Evolutionary conservation across 2,329 filamentous ascomycete species (phyloP).

Genomic region (Diaporthe vaccinii): DNA sequence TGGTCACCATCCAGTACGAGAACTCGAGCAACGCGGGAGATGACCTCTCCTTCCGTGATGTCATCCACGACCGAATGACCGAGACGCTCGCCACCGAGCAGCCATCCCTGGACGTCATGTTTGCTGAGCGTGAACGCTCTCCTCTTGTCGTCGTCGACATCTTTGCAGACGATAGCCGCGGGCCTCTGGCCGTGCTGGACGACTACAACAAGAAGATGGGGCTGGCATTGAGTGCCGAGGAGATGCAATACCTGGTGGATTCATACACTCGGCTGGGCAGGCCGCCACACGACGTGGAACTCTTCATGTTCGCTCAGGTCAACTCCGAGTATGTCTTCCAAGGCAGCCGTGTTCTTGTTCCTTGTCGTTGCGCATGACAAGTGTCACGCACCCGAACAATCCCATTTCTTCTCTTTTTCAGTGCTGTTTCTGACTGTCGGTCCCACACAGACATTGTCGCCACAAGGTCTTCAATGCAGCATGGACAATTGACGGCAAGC

Average conservation of each 20-base stretch:
- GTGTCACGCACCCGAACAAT: conserved; percentile 35
- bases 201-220: conserved; percentile 88
- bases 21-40: conserved; percentile 61
- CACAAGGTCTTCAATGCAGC: conserved; percentile 94
- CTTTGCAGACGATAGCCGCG: conserved; percentile 69
- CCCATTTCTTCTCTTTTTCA: conserved; percentile 80
- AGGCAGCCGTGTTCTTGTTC: conserved; percentile 31
- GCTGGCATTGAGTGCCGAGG: conserved; percentile 86
- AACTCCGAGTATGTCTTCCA: conserved; percentile 84
- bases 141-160: conserved; percentile 83
- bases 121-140: conserved; percentile 73
- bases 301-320: conserved; percentile 99
- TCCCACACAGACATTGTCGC: conserved; percentile 49
- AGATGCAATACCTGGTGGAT: conserved; percentile 95
- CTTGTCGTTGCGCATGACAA: conserved; percentile 30
- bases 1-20: conserved; percentile 77
- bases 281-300: conserved; percentile 87
- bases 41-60: conserved; percentile 73
- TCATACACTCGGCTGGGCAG: conserved; percentile 78
- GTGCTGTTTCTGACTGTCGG: conserved; percentile 80
- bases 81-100: conserved; percentile 78
- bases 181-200: conserved; percentile 79
- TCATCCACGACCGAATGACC: conserved; percentile 95
- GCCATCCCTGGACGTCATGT: conserved; percentile 82
- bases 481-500: conserved; percentile 92